Base-by-base conservation (phyloP, 768 basidiomycete genomes). In the Trametes elegans region DNA sequence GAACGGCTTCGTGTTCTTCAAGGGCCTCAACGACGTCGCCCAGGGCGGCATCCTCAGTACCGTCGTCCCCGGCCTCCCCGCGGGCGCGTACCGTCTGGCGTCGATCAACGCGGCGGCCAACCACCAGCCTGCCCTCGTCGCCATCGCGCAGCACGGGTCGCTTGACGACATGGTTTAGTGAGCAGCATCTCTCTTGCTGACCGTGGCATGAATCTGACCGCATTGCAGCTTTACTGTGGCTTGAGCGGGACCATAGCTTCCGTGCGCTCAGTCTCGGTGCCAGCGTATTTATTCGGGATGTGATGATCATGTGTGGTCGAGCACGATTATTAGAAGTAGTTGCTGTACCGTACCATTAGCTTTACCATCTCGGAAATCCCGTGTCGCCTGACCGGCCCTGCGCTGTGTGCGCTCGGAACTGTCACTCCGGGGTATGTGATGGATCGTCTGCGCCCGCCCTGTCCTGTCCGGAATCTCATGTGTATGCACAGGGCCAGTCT, bases 1-100 rank as follows among this genome's bases (percentile, higher is more conserved):
- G 24, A 66, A 71, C 27, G 50, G 21, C 42, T 87, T 87, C 53
- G 77, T 76, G 10, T 86, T 81, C 70, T 87, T 87, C 76, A 76
- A 74, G 65, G 76, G 75, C 34, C 55, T 86, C 61, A 83, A 81
- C 64, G 62, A 55, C 9, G 72, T 73, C 1, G 75, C 80, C 13
- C 68, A 68, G 29, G 68, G 62, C 49, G 85, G 84, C 3, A 38
- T 74, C 9, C 71, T 85, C 5, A 68, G 74, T 34, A 72, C 77
- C 18, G 71, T 69, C 21, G 79, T 87, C 1, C 76, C 71, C 26
- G 85, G 85, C 42, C 74, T 87, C 7, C 74, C 76, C 9, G 74
- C 71, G 24, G 85, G 85, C 42, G 54, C 68, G 13, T 84, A 83
- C 69, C 73, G 71, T 59, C 62, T 83, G 57, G 67, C 70, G 35